Evolutionary conservation across 192 early-diverging fungal species (phyloP), one percentile per base, ranked within the genome.

Genomic region (Neocallimastix lanati): DNA sequence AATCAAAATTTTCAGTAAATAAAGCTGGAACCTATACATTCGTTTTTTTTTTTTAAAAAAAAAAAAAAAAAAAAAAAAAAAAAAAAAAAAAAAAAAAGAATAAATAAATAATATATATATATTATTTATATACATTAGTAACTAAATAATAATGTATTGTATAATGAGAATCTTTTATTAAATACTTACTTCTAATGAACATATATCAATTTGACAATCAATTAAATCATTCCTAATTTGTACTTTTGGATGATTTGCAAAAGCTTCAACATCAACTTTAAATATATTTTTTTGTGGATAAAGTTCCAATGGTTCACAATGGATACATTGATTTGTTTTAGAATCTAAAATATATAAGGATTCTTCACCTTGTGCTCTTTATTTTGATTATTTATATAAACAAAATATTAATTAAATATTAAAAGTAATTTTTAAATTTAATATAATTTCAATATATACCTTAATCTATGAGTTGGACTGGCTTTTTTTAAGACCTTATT

Each of bases 1-100:
- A 99, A 86, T 99, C 97, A 87, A 97, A 98, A 87, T 98, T 98
- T 82, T 99, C 96, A 13, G 92, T 94, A 80, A 98, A 97, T 78
- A 97, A 87, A 2, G 94, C 90, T 28, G 94, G 92, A 9, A 96
- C 94, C 90, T 91, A 33, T 33, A 33, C 11, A 33, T 33, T n/a
- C n/a, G n/a, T n/a, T n/a, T n/a, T n/a, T n/a, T n/a, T n/a, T n/a
- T n/a, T n/a, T n/a, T n/a, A n/a, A n/a, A n/a, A n/a, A n/a, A n/a
- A n/a, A n/a, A n/a, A n/a, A n/a, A n/a, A n/a, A n/a, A n/a, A n/a
- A n/a, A n/a, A n/a, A n/a, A n/a, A n/a, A n/a, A n/a, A n/a, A n/a
- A n/a, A n/a, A n/a, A n/a, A n/a, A n/a, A n/a, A n/a, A n/a, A n/a
- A n/a, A n/a, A n/a, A n/a, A n/a, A n/a, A n/a, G n/a, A n/a, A n/a